Evolutionary conservation across 108 stramenopile species (phyloP).

Genomic region (Skeletonema menzelii): DNA sequence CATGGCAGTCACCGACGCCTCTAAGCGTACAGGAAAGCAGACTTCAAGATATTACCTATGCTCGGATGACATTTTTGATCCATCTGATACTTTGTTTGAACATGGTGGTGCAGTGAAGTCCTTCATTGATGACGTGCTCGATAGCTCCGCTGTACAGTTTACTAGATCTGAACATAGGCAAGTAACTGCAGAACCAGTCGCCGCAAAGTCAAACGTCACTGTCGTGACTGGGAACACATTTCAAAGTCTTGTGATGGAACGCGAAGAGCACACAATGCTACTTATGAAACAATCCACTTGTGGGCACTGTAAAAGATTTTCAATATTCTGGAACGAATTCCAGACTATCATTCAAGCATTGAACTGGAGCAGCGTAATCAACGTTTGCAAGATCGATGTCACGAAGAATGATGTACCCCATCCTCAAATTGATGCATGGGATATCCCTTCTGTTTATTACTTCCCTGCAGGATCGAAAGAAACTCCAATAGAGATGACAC

Average conservation of each 20-base stretch:
- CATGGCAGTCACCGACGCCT: slow-evolving; percentile 59
- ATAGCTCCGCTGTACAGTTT: slow-evolving; percentile 31
- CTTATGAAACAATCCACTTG: slow-evolving; percentile 62
- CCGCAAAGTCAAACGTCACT: slow-evolving; percentile 23
- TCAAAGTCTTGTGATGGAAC: slow-evolving; percentile 43
- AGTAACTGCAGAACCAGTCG: neutral
- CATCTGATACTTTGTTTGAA: slow-evolving; percentile 12
- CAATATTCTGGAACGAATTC: slow-evolving; percentile 65
- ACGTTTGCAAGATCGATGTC: slow-evolving; percentile 60
- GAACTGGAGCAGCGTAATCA: slow-evolving; percentile 53
- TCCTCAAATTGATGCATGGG: slow-evolving; percentile 35
- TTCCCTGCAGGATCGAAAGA: slow-evolving; percentile 48
- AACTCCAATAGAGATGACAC: slow-evolving; percentile 35
- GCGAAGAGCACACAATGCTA: slow-evolving; percentile 54
- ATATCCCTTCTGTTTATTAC: slow-evolving; percentile 55
- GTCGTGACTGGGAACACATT: slow-evolving; percentile 50
- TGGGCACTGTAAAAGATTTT: slow-evolving; percentile 83
- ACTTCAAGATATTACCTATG: slow-evolving; percentile 50
- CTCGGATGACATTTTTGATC: slow-evolving; percentile 24
- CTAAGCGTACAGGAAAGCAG: slow-evolving; percentile 23
- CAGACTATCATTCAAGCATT: slow-evolving; percentile 49
- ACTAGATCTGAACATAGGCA: slow-evolving; percentile 19
- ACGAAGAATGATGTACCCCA: slow-evolving; percentile 54
- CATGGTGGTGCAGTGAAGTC: slow-evolving; percentile 24
- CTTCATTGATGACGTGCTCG: slow-evolving; percentile 48